These are phyloP conservation scores for Phytophthora podocarpi DNA, from an alignment of 352 stramenopile species.

Conservation along the genomic window DNA sequence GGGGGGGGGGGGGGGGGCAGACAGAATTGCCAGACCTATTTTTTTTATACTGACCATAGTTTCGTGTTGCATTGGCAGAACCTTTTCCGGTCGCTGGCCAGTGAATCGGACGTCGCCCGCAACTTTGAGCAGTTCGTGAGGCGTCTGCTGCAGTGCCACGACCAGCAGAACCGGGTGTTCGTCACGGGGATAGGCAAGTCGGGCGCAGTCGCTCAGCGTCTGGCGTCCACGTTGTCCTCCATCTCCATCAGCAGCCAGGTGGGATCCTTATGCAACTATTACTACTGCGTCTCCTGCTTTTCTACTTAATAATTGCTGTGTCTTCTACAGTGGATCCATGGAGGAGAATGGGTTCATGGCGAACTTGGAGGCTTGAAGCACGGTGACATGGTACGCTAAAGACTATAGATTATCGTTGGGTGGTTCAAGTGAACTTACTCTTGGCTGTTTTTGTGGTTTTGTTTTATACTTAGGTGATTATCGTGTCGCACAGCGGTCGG, in stretches of 20 bases:
- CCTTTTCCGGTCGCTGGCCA: slow-evolving; percentile 40
- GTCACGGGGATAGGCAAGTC: slow-evolving; percentile 86
- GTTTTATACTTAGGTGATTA: slow-evolving; percentile 39
- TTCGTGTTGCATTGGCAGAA: too few relatives aligned
- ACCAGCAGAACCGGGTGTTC: slow-evolving; percentile 55
- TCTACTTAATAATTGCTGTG: not conserved
- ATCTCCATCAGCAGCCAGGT: slow-evolving; percentile 79
- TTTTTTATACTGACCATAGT: too few relatives aligned
- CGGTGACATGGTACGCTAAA: slow-evolving; percentile 48
- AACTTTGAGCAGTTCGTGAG: slow-evolving; percentile 40
- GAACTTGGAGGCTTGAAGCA: slow-evolving; percentile 71
- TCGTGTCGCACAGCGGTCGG: slow-evolving; percentile 76
- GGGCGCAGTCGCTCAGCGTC: slow-evolving; percentile 66
- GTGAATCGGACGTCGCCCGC: slow-evolving; percentile 25
- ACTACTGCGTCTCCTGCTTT: too few relatives aligned
- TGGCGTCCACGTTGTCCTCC: slow-evolving; percentile 75
- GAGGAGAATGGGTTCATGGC: slow-evolving; percentile 79
- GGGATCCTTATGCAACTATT: not conserved
- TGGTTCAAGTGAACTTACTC: too few relatives aligned
- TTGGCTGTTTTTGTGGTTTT: not conserved
- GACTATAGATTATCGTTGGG: not conserved
- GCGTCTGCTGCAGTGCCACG: slow-evolving; percentile 49
- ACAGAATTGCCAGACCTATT: too few relatives aligned
- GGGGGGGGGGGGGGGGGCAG: too few relatives aligned
- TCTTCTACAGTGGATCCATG: slow-evolving; percentile 66